These are phyloP conservation scores for Pilasporangium apinafurcum DNA, from an alignment of 352 stramenopile species.

Conservation along the genomic window DNA sequence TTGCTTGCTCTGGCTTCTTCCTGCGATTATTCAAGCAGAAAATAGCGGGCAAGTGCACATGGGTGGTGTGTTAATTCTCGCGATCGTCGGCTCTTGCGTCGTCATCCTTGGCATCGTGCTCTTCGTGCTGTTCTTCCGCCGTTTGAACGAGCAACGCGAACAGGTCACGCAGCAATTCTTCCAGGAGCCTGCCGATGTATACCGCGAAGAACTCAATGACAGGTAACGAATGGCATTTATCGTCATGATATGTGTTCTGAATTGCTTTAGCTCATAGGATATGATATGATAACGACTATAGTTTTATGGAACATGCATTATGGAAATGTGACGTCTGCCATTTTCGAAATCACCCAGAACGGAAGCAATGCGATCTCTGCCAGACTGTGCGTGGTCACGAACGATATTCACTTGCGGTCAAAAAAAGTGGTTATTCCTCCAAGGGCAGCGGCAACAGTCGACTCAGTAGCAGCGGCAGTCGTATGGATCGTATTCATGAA, in stretches of 20 bases:
- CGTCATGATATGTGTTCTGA: neutral
- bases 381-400: constrained; percentile 62
- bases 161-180: constrained; percentile 40
- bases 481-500: constrained; percentile 39
- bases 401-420: constrained; percentile 22
- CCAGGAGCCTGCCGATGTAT: constrained; percentile 53
- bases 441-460: constrained; percentile 11
- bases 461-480: constrained; percentile 16
- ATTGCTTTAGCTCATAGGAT: neutral
- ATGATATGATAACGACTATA: constrained; percentile 4
- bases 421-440: constrained; percentile 15
- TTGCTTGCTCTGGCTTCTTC: too few species aligned
- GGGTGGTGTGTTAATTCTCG: constrained; percentile 15
- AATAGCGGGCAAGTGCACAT: constrained; percentile 1
- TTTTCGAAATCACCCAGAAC: constrained; percentile 85
- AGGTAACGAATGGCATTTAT: constrained; percentile 12
- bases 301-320: constrained; percentile 69
- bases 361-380: constrained; percentile 81
- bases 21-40: too few species aligned
- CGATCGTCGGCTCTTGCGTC: constrained; percentile 33
- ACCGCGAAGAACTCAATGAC: constrained; percentile 79
- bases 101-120: constrained; percentile 32
- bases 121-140: constrained; percentile 37
- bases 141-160: constrained; percentile 25
- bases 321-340: constrained; percentile 86